Conservation (phyloP, 805 yeast species). For the Candida parachauliodes region DNA sequence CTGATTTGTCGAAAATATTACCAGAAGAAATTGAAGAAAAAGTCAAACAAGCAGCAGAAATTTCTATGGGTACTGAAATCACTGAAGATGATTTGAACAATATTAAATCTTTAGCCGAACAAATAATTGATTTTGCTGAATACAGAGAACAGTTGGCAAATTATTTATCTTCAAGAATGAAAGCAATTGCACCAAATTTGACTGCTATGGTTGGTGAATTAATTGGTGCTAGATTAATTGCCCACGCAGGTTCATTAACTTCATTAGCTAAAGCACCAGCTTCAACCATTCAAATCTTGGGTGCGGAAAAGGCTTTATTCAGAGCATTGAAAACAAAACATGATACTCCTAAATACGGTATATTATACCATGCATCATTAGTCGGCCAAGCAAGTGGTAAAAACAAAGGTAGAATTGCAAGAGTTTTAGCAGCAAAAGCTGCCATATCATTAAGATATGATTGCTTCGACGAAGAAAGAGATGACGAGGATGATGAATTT, state of each 20-base stretch:
- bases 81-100: constrained; percentile 85
- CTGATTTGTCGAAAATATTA: constrained; percentile 62
- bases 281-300: constrained; percentile 95
- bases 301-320: constrained; percentile 98
- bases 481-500: constrained; percentile 84
- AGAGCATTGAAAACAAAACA: constrained; percentile 98
- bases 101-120: constrained; percentile 89
- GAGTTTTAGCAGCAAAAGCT: constrained; percentile 98
- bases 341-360: constrained; percentile 97
- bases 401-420: constrained; percentile 98
- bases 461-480: constrained; percentile 95
- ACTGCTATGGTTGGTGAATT: constrained; percentile 95
- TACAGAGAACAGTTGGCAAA: constrained; percentile 95
- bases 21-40: constrained; percentile 47
- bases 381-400: constrained; percentile 98
- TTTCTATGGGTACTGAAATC: constrained; percentile 99
- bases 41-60: constrained; percentile 95
- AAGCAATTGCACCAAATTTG: constrained; percentile 97
- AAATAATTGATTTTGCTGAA: constrained; percentile 91
- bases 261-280: constrained; percentile 98
- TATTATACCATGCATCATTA: constrained; percentile 92
- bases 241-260: constrained; percentile 93
- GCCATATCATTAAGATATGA: constrained; percentile 96
- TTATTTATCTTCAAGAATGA: constrained; percentile 92
- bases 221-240: constrained; percentile 96